Evolutionary conservation across 73 alveolate genomes (phyloP).

Genomic region (Urostyla sp.): DNA sequence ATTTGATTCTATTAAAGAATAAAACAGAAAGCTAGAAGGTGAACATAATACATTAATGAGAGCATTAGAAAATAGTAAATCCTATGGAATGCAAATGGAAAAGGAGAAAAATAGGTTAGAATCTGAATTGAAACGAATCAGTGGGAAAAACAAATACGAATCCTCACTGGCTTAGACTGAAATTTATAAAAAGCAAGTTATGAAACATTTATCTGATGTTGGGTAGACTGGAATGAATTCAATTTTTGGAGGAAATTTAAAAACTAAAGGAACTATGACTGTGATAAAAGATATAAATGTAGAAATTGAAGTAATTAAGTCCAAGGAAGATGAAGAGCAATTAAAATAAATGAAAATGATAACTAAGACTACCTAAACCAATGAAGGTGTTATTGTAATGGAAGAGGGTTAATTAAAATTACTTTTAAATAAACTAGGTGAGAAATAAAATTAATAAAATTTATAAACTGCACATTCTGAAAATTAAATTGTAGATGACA

Average conservation of each 20-base stretch:
- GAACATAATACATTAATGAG: conserved; percentile 40
- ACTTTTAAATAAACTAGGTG: too few species aligned
- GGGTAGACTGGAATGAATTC: conserved; percentile 10
- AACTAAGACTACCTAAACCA: too few species aligned
- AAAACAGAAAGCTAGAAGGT: conserved; percentile 26
- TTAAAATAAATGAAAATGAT: background rate
- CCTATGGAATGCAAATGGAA: conserved; percentile 17
- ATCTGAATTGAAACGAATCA: conserved; percentile 5
- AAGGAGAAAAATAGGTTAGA: conserved; percentile 32
- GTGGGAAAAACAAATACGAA: conserved; percentile 5
- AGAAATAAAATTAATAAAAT: background rate
- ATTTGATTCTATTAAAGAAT: conserved; percentile 41
- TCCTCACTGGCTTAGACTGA: conserved; percentile 50
- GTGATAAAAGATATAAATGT: conserved; percentile 22
- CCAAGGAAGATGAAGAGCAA: conserved; percentile 10
- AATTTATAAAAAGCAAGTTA: conserved; percentile 14
- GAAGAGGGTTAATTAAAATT: background rate
- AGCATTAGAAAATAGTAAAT: conserved; percentile 33
- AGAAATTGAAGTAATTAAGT: conserved; percentile 5
- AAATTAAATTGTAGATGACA: background rate
- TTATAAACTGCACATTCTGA: background rate
- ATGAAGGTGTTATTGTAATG: background rate
- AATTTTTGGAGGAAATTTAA: conserved; percentile 7
- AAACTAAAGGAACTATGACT: conserved; percentile 51
- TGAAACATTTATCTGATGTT: conserved; percentile 30